Evolutionary conservation across 2,329 filamentous ascomycete species (phyloP).

Genomic region (Fusarium buxicola): DNA sequence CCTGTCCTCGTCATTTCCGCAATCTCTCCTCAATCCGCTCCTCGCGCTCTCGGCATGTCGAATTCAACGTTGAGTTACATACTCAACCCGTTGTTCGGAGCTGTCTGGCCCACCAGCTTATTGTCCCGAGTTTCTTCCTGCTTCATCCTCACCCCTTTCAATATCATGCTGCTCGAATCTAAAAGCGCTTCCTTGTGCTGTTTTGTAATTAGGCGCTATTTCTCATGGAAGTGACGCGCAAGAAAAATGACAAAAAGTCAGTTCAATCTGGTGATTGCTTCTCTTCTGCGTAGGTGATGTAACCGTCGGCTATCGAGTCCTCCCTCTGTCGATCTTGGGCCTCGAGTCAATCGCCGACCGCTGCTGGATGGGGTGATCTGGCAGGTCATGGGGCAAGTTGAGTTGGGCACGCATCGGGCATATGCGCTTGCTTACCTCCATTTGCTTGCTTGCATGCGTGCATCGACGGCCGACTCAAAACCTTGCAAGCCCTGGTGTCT

Average conservation of each 20-base stretch:
- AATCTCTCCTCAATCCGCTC: slow-evolving; percentile 13
- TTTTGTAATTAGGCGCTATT: slow-evolving; percentile 47
- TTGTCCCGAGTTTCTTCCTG: slow-evolving; percentile 11
- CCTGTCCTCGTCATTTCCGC: slow-evolving; percentile 12
- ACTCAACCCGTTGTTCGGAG: slow-evolving; percentile 23
- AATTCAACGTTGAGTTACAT: slow-evolving; percentile 17
- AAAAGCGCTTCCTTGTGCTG: slow-evolving; percentile 44
- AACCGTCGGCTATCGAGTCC: slow-evolving; percentile 32
- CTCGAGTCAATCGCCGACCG: slow-evolving; percentile 20
- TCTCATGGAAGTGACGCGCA: slow-evolving; percentile 39
- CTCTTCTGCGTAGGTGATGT: slow-evolving; percentile 20
- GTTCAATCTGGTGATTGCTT: slow-evolving; percentile 32
- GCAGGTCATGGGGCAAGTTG: slow-evolving; percentile 17
- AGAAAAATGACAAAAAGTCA: slow-evolving; percentile 41
- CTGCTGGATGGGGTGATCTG: slow-evolving; percentile 15
- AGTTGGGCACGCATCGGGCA: slow-evolving; percentile 43
- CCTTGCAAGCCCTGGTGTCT: slow-evolving; percentile 27
- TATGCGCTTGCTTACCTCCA: slow-evolving; percentile 26
- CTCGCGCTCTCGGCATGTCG: slow-evolving; percentile 19
- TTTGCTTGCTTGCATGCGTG: slow-evolving; percentile 33
- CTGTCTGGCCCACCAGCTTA: slow-evolving; percentile 24
- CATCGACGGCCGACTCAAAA: slow-evolving; percentile 22
- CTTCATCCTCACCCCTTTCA: slow-evolving; percentile 8
- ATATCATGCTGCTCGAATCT: slow-evolving; percentile 38
- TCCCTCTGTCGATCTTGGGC: slow-evolving; percentile 22